Base-by-base conservation (phyloP, 2,329 filamentous ascomycete species). In the Scopulariopsis brevicaulis region DNA sequence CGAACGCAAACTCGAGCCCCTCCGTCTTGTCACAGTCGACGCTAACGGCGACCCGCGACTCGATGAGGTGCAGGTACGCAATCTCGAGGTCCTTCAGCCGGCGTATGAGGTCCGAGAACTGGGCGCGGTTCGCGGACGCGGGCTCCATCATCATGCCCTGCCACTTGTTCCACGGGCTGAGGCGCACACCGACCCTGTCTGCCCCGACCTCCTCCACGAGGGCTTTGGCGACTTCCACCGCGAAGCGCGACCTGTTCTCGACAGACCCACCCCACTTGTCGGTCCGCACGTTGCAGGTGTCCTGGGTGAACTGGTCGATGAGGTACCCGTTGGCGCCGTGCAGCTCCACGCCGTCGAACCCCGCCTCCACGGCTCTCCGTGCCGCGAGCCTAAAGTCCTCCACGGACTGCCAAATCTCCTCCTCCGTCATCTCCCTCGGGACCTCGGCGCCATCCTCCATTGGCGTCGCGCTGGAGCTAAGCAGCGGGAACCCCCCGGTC, bases 331-430 rank as follows among this genome's bases (percentile, higher is more conserved):
- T 82, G 2, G 80, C 79, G 3, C 68, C 76, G 62, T 77, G 73
- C 20, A 74, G 68, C 64, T 90, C 86, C 58, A 91, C 82, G 10
- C 83, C 84, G 65, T 93, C 88, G 51, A 86, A 85, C 0, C 89
- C 88, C 20, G 78, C 77, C 15, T 82, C 68, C 3, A 89, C 66
- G 0, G 87, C 79, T 32, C 81, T 76, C 60, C 76, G 76, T 1
- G 78, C 75, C 1, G 80, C 78, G 0, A 74, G 75, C 1, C 77
- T 79, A 67, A 79, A 90, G 0, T 83, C 82, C 0, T 66, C 68
- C 69, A 90, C 87, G 61, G 84, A 76, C 3, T 77, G 67, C 63
- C 80, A 73, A 58, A 92, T 92, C 20, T 90, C 86, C 1, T 79
- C 72, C 55, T 81, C 75, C 0, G 79, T 86, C 78, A 92, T 81